Evolutionary conservation across 2,329 filamentous ascomycete species (phyloP).

Genomic region (Scytalidium sp.): DNA sequence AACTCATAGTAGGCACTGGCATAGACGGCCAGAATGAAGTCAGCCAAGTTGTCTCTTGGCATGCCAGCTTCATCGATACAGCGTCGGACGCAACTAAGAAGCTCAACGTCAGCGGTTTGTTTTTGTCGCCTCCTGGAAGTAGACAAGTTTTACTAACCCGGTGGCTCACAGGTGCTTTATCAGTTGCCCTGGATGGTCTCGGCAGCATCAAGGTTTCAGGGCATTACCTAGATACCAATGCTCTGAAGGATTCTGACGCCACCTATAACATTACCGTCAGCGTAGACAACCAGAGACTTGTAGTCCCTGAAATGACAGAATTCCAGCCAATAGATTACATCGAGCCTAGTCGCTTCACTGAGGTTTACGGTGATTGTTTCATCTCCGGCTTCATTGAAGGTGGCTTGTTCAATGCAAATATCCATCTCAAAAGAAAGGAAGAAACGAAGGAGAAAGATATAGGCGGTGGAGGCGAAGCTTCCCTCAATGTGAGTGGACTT

Average conservation of each 20-base stretch:
- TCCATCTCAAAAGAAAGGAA: slow-evolving; percentile 22
- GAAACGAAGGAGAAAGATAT: slow-evolving; percentile 18
- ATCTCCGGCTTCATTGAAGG: slow-evolving; percentile 29
- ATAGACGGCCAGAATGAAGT: background rate
- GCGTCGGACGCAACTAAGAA: background rate
- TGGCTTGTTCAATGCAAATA: slow-evolving; percentile 26
- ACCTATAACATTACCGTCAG: slow-evolving; percentile 26
- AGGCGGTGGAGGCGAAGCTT: slow-evolving; percentile 14
- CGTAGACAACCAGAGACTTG: slow-evolving; percentile 24
- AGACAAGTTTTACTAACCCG: background rate
- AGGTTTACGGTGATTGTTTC: slow-evolving; percentile 26
- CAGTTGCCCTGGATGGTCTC: background rate
- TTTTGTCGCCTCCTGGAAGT: background rate
- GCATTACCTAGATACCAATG: background rate
- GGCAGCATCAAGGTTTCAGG: background rate
- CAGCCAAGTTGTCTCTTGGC: background rate
- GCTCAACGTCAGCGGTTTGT: background rate
- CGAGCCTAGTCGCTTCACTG: slow-evolving; percentile 12
- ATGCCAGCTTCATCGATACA: background rate
- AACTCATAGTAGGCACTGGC: background rate
- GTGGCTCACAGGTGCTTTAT: background rate
- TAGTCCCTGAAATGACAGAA: slow-evolving; percentile 17
- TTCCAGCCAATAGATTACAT: slow-evolving; percentile 18
- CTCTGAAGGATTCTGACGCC: slow-evolving; percentile 24
- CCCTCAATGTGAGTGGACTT: slow-evolving; percentile 15